These are phyloP conservation scores for Hypomontagnella monticulosa DNA, from an alignment of 495 filamentous ascomycete species.

Conservation along the genomic window DNA sequence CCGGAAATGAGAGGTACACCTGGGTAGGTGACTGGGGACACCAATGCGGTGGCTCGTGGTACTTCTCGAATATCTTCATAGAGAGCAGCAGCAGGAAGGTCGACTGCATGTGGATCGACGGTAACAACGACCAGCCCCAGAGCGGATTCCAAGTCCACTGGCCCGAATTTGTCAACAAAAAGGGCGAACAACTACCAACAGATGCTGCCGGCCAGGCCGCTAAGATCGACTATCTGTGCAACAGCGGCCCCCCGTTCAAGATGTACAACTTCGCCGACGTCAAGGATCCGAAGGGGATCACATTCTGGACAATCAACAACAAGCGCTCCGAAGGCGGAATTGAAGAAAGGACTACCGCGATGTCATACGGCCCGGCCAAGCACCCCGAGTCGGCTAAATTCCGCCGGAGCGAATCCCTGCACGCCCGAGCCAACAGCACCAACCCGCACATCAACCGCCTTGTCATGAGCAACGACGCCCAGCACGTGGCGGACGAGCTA, in stretches of 20 bases:
- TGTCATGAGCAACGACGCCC: conserved; percentile 43
- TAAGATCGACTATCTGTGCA: conserved; percentile 31
- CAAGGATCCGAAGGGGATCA: conserved; percentile 23
- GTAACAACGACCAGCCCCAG: conserved; percentile 44
- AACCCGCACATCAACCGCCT: conserved; percentile 28
- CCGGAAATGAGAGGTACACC: conserved; percentile 36
- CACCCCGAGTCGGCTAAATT: conserved; percentile 23
- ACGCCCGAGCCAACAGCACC: conserved; percentile 1
- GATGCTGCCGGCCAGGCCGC: not conserved
- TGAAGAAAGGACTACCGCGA: not conserved
- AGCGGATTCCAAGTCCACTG: conserved; percentile 49
- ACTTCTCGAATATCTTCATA: conserved; percentile 58
- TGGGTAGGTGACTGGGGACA: conserved; percentile 47
- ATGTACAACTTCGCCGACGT: conserved; percentile 30
- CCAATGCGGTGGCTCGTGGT: conserved; percentile 40
- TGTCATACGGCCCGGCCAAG: conserved; percentile 17
- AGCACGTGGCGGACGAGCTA: conserved; percentile 38
- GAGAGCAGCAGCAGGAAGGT: conserved; percentile 52
- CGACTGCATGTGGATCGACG: conserved; percentile 47
- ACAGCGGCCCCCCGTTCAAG: conserved; percentile 27
- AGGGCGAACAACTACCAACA: not conserved
- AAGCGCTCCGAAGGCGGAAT: conserved; percentile 6
- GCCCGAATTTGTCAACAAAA: conserved; percentile 33
- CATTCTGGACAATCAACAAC: conserved; percentile 31
- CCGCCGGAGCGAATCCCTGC: not conserved